Base-by-base conservation (phyloP, 495 filamentous ascomycete species). In the Podospora anserina region DNA sequence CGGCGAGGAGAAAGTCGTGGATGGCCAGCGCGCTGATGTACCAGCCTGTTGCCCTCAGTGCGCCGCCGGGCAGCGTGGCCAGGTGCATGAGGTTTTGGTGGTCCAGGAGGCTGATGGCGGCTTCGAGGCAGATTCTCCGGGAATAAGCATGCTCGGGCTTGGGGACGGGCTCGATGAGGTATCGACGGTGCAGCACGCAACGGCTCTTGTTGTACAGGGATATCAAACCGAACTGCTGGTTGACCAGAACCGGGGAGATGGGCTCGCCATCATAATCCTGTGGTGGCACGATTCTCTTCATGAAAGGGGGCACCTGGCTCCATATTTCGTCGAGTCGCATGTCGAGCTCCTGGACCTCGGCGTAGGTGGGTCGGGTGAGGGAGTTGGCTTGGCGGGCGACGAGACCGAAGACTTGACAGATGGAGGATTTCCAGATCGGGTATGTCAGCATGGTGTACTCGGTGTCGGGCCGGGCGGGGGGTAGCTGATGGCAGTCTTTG, bases 181-280 rank as follows among this genome's bases (percentile, higher is more conserved):
- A 94, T 64, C 88, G 85, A 5, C 91, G 86, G 73, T 94, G 92
- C 30, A 94, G 80, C 16, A 93, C 87, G 60, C 88, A 89, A 32
- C 90, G 85, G n/a, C 84, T 81, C 72, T 92, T 92, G 67, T 91
- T 86, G 71, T 90, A 93, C 18, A 93, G 78, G 4, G 92, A 75
- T 15, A 89, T 87, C n/a, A 94, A 77, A 1, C 86, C 88, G 69
- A 89, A 90, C 2, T 91, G 85, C 67, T 90, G 87, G 74, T 91
- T 88, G 65, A 93, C 87, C 4, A 88, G 70, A 5, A 84, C 80
- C 3, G 88, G 83, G 2, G 88, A 79, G 69, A 94, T 90, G 9
- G 82, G 81, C 28, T 89, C 78, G n/a, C 82, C 88, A 64, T 23
- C 23, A 23, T 23, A 23, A 23, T 91, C 85, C 11, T 86, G 81